Conservation (phyloP, 768 basidiomycete genomes). For the Mycena floridula region DNA sequence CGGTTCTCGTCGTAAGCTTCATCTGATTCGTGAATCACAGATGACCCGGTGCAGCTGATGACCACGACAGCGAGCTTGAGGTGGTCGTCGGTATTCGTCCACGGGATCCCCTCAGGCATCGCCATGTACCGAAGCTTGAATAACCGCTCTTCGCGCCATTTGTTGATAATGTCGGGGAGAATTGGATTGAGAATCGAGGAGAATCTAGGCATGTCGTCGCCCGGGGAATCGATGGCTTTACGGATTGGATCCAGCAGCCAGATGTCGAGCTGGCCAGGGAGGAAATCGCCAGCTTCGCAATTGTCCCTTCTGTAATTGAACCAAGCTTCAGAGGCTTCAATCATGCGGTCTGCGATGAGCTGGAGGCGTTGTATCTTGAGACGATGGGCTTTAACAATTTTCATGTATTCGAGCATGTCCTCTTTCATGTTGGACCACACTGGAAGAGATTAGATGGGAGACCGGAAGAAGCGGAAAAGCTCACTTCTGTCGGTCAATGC, state of each 20-base stretch:
- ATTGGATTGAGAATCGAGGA: slow-evolving; percentile 8
- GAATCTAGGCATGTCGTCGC: background rate
- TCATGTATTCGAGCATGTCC: slow-evolving; percentile 21
- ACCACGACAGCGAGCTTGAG: slow-evolving; percentile 18
- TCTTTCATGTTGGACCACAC: slow-evolving; percentile 15
- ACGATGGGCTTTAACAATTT: slow-evolving; percentile 10
- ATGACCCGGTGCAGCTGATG: too few species aligned
- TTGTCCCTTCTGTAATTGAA: slow-evolving; percentile 13
- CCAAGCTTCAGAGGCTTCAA: slow-evolving; percentile 15
- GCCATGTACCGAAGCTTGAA: background rate
- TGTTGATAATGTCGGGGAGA: slow-evolving; percentile 1
- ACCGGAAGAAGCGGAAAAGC: background rate
- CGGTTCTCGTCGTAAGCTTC: slow-evolving; percentile 11
- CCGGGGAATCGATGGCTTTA: slow-evolving; percentile 9
- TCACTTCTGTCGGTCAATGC: background rate
- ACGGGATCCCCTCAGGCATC: background rate
- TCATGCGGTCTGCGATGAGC: slow-evolving; percentile 14
- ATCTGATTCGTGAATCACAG: too few species aligned
- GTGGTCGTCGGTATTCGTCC: background rate
- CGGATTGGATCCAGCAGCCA: slow-evolving; percentile 6
- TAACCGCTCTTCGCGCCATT: slow-evolving; percentile 6
- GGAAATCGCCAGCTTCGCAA: slow-evolving; percentile 7
- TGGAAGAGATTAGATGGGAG: background rate
- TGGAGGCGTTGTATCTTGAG: slow-evolving; percentile 13
- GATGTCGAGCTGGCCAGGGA: slow-evolving; percentile 1